Base-by-base conservation (phyloP, 2,329 filamentous ascomycete species). In the Phyllosticta capitalensis region DNA sequence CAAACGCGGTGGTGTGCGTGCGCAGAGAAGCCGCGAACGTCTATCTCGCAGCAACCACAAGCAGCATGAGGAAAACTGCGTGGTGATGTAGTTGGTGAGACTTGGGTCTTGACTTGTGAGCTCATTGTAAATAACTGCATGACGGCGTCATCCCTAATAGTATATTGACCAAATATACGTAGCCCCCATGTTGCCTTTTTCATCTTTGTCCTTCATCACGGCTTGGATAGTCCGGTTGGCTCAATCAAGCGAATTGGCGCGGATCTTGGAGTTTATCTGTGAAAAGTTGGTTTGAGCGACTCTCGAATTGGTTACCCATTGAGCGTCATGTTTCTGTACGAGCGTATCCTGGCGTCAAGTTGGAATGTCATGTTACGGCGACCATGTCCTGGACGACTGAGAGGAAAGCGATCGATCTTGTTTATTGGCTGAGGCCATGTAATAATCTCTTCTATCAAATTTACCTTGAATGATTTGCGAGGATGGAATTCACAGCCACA, bases 41-140 rank as follows among this genome's bases (percentile, higher is more conserved):
- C 83, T 96, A 62, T 92, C 88, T 9, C 83, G 92, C 60, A 92
- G 87, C 65, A 89, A 90, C 59, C 87, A 87, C 68, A 88, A 86
- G 71, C 87, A 92, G 71, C 89, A 92, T 68, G 90, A 96, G 65
- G 91, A 90, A 56, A 91, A 96, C 64, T 97, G 92, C 73, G 77
- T 81, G 58, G 79, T 95, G 55, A 95, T 95, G 91, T 95, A 54
- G 45, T 45, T 45, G 38, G 17, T 14, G 17, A 45, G 14, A 45
- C n/a, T 3, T 6, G 5, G 12, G 5, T n/a, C 38, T 45, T 6
- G 5, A 45, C 38, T n/a, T n/a, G 38, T 45, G 38, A 45, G 17
- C 2, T 14, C 14, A n/a, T n/a, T 45, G 38, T 45, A 45, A 45
- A 45, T 19, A 45, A 45, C 14, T n/a, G 38, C 38, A 45, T 45